phyloP scores from a whole-genome alignment of 495 filamentous ascomycete genomes.

The Penicillium atrosanguineum region DNA sequence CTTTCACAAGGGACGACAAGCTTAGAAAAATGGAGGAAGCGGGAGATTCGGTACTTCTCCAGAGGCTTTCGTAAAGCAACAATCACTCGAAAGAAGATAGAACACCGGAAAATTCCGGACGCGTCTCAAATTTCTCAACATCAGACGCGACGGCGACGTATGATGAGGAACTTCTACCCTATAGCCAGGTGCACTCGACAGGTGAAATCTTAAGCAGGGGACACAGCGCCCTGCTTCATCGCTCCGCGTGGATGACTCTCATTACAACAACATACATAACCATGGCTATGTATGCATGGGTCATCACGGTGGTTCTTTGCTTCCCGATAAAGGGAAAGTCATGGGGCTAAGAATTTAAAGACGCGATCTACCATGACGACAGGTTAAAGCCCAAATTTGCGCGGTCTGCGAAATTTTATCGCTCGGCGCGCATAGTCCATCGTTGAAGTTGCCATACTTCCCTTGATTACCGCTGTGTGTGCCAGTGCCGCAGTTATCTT shows the following conservation, averaged over 20 bases:
- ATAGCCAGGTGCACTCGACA: no score
- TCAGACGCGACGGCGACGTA: no score
- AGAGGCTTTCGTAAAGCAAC: no score
- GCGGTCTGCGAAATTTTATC: constrained; percentile 1
- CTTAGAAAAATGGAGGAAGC: no score
- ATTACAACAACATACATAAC: background rate
- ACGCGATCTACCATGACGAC: background rate
- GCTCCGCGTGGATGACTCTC: background rate
- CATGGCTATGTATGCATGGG: background rate
- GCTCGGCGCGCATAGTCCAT: constrained; percentile 5
- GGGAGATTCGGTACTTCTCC: no score
- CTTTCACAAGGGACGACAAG: no score
- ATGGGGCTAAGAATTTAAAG: background rate
- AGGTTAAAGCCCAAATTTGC: background rate
- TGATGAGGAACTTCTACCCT: no score
- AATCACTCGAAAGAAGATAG: no score
- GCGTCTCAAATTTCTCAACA: no score
- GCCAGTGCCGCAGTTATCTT: constrained; percentile 22
- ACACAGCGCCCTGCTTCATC: constrained; percentile 7
- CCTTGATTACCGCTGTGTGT: constrained; percentile 22
- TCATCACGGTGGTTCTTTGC: background rate
- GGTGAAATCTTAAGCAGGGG: background rate
- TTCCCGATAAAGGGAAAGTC: background rate
- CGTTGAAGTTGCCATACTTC: constrained; percentile 10
- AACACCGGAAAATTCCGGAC: no score